phyloP scores from a whole-genome alignment of 495 filamentous ascomycete genomes.

The Choiromyces venosus region DNA sequence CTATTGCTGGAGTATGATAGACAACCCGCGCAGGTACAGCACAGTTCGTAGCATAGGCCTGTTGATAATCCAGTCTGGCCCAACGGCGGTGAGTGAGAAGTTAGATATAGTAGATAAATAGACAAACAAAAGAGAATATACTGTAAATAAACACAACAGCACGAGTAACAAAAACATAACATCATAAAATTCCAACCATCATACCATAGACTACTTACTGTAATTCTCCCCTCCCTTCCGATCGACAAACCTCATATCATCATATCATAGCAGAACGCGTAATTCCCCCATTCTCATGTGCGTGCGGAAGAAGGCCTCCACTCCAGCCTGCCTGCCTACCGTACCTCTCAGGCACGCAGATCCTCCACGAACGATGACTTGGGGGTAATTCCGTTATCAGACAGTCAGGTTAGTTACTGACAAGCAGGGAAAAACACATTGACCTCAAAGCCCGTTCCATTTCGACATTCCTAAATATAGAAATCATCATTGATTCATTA shows the following conservation, averaged over 20 bases:
- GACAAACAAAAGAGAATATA: background rate
- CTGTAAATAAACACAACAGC: background rate
- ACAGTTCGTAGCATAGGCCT: background rate
- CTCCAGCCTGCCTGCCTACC: too few species aligned
- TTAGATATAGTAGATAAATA: background rate
- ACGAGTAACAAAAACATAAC: background rate
- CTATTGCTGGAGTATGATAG: background rate
- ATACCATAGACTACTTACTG: too few species aligned
- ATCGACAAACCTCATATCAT: background rate
- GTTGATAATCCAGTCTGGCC: background rate
- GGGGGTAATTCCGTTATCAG: background rate
- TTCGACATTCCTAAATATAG: background rate
- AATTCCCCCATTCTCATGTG: background rate
- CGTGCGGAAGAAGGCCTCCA: background rate
- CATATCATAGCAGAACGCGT: background rate
- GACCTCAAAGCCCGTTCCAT: background rate
- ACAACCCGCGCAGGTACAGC: background rate
- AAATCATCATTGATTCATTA: background rate
- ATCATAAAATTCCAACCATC: background rate
- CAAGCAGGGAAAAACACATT: background rate
- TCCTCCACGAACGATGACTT: background rate
- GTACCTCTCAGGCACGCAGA: too few species aligned
- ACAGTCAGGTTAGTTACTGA: background rate
- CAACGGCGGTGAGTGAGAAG: background rate
- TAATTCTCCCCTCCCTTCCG: background rate